These are phyloP conservation scores for Tubosaeta brunneosetosa DNA, from an alignment of 768 basidiomycete genomes.

Conservation along the genomic window DNA sequence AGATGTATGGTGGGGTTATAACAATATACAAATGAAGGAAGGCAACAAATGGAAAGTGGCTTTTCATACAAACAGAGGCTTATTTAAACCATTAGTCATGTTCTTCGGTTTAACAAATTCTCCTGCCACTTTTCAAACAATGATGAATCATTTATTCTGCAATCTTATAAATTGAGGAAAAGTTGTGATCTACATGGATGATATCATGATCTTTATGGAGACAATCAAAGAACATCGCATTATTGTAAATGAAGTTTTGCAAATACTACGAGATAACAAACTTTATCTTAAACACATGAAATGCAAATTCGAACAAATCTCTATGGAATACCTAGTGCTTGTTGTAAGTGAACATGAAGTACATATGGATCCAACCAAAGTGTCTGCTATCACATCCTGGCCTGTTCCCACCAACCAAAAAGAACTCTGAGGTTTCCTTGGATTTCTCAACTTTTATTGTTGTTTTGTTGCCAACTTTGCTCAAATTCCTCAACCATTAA, in stretches of 20 bases:
- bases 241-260: not conserved
- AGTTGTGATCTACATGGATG: not conserved
- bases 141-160: not conserved
- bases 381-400: too few species aligned
- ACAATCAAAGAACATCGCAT: not conserved
- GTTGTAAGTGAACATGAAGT: not conserved
- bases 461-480: not conserved
- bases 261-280: not conserved
- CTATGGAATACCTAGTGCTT: not conserved
- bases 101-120: not conserved
- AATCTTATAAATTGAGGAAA: not conserved
- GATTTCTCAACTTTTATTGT: not conserved
- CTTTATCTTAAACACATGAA: not conserved
- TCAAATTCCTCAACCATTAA: not conserved
- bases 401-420: not conserved
- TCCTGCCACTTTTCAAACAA: not conserved
- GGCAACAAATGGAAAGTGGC: not conserved
- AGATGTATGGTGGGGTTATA: too few species aligned
- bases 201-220: not conserved
- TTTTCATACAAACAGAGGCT: not conserved
- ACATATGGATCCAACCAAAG: too few species aligned
- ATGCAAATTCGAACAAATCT: not conserved
- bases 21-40: too few species aligned
- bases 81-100: not conserved
- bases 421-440: not conserved